Evolutionary conservation across 352 stramenopile genomes (phyloP), one percentile per base, ranked within the genome.

Genomic region (Globisporangium cederbergense): DNA sequence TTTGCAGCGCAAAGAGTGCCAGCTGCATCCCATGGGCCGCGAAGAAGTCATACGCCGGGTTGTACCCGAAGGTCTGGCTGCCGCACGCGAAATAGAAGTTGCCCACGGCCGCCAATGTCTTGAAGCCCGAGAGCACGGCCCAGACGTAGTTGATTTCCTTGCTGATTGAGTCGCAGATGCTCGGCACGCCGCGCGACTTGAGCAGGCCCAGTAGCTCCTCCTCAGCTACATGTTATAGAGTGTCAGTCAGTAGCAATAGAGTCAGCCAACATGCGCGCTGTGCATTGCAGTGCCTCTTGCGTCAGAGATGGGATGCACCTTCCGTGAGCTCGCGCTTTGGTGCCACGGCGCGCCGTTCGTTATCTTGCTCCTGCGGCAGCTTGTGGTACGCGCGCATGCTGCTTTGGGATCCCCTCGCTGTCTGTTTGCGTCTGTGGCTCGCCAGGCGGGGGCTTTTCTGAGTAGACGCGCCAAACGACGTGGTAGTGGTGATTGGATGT

Each of bases 1-100:
- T 89, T 42, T 80, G 77, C 22, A 93, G 59, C 13, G 82, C 72
- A 51, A 93, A 90, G 25, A 89, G 60, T 13, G 80, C 84, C 25
- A 93, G 68, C 52, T 88, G 78, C 76, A 90, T 78, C 22, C 82
- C 84, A 28, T 86, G 71, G 20, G 75, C 76, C 18, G 68, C 67
- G 65, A 89, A 89, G 45, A 91, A 93, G 58, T 89, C 82, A 32
- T 66, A 68, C 22, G 77, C 82, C 4, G 82, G 82, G 51, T 90
- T 89, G 67, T 88, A 89, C 36, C 79, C 78, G 49, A 93, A 89
- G 13, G 77, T 71, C 43, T 82, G 76, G 18, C 75, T 68, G 10
- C 76, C 84, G 56, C 84, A 91, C 25, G 84, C 83, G 45, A 90
- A 89, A 74, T 91, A 93, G 66, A 90, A 93, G 62, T 90, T 73